Evolutionary conservation across 179 eudicot genomes (phyloP).

Genomic region (Spinacia oleracea): DNA sequence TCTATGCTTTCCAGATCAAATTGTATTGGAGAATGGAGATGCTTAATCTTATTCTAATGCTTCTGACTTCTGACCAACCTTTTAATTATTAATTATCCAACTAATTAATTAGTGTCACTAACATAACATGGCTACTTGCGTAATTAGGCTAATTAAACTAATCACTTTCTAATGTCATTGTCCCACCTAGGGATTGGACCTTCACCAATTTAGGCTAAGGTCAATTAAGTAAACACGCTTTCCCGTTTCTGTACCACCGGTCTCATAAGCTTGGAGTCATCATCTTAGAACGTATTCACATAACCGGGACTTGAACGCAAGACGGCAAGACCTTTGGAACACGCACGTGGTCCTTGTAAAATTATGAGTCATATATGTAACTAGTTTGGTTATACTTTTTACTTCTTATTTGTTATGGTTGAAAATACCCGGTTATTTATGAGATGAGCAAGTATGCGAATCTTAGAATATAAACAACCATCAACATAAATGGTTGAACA

Average conservation of each 20-base stretch:
- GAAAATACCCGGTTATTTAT: too few species aligned
- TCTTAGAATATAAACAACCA: too few species aligned
- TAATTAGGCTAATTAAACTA: neutral
- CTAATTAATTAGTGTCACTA: neutral
- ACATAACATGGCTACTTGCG: slow-evolving; percentile 15
- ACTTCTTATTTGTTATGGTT: too few species aligned
- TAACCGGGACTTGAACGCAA: neutral
- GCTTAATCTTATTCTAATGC: slow-evolving; percentile 12
- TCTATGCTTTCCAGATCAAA: slow-evolving; percentile 19
- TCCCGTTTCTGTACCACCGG: slow-evolving; percentile 1
- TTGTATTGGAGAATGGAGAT: slow-evolving; percentile 23
- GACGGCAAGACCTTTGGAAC: too few species aligned
- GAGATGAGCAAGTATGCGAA: too few species aligned
- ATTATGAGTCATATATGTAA: too few species aligned
- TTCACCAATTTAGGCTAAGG: neutral
- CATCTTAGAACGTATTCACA: neutral
- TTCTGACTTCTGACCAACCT: slow-evolving; percentile 18
- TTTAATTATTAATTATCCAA: slow-evolving; percentile 5
- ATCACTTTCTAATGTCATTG: neutral
- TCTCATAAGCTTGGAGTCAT: neutral
- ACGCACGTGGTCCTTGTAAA: too few species aligned
- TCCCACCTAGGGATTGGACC: slow-evolving; percentile 20
- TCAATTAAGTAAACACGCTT: neutral
- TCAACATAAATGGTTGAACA: too few species aligned
- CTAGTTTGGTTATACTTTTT: too few species aligned